Conservation (phyloP, 768 basidiomycete species). For the Suillus discolor region DNA sequence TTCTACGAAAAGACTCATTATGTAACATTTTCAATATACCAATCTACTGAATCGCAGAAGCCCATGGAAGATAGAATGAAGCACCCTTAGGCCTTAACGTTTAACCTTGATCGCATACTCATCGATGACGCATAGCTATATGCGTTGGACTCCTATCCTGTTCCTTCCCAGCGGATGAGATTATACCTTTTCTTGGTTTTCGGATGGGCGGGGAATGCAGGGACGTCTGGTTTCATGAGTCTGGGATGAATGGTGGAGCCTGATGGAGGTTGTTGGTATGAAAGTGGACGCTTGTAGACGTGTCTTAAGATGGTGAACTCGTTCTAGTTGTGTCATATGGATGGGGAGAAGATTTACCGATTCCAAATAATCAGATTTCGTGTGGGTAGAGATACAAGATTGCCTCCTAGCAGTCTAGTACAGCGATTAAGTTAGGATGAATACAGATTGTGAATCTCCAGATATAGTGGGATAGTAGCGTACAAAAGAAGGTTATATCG, state of each 20-base stretch:
- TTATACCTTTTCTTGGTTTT: too few relatives aligned
- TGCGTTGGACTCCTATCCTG: too few relatives aligned
- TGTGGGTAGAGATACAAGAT: not conserved
- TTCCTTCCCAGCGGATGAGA: not conserved
- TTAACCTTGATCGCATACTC: not conserved
- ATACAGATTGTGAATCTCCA: not conserved
- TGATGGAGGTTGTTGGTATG: too few relatives aligned
- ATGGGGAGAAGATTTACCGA: not conserved
- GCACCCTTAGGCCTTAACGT: too few relatives aligned
- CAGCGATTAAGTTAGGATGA: not conserved
- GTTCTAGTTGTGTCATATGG: not conserved
- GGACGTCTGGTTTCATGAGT: too few relatives aligned
- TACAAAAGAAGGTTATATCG: slow-evolving; percentile 3
- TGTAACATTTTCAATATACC: too few relatives aligned
- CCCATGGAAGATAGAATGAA: not conserved
- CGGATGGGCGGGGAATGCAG: too few relatives aligned
- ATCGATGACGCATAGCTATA: not conserved
- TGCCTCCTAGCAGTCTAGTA: not conserved
- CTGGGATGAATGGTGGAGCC: too few relatives aligned
- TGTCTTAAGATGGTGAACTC: not conserved
- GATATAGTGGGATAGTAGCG: not conserved
- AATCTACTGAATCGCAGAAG: not conserved
- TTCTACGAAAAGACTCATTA: too few relatives aligned
- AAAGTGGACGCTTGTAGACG: too few relatives aligned
- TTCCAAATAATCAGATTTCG: not conserved